Evolutionary conservation across 2,329 filamentous ascomycete species (phyloP).

Genomic region (Neopestalotiopsis clavispora): DNA sequence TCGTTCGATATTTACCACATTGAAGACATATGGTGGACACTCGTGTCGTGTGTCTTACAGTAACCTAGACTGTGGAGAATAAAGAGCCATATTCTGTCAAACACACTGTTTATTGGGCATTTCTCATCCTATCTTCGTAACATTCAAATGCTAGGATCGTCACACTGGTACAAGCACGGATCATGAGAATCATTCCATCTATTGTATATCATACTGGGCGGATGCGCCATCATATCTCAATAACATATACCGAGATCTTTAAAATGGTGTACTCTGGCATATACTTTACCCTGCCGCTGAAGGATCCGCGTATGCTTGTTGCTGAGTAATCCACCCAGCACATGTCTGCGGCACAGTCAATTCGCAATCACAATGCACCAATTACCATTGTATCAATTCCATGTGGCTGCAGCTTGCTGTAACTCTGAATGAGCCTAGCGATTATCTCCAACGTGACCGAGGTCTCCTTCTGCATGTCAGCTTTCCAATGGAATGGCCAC

Average conservation of each 20-base stretch:
- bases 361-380: not conserved
- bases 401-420: not conserved
- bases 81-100: not conserved
- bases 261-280: not conserved
- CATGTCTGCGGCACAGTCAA: not conserved
- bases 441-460: not conserved
- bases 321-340: slow-evolving; percentile 5
- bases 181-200: no score
- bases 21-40: not conserved
- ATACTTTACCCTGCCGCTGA: not conserved
- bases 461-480: not conserved
- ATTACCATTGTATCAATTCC: not conserved
- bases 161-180: not conserved
- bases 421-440: not conserved
- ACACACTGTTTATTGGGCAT: not conserved
- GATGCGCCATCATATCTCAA: not conserved
- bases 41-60: not conserved
- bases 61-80: not conserved
- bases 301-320: not conserved
- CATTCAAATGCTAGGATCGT: not conserved
- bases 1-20: not conserved
- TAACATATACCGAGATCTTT: not conserved
- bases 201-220: no score
- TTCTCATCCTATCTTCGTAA: no score
- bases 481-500: not conserved